Conservation (phyloP, 2,329 filamentous ascomycete genomes). For the Hymenoscyphus linearis region DNA sequence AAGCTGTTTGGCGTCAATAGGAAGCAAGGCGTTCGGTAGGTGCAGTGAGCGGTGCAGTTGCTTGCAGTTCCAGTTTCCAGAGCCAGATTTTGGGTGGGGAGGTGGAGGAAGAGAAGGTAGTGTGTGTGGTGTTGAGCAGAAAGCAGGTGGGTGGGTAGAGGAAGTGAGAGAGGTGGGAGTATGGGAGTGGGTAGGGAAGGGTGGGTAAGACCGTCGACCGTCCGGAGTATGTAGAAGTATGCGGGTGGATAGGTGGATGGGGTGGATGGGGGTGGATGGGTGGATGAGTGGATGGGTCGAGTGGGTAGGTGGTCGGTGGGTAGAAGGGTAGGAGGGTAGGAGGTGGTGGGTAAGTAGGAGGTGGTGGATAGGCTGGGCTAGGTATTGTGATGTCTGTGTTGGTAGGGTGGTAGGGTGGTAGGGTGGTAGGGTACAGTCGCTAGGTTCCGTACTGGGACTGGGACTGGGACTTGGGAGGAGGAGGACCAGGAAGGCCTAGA, state of each 20-base stretch:
- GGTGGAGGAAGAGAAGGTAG: slow-evolving; percentile 9
- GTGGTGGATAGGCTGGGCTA: no score
- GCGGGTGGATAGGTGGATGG: not conserved
- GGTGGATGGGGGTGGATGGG: not conserved
- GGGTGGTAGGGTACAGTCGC: no score
- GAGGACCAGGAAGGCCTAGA: no score
- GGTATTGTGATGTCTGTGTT: no score
- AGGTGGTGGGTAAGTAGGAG: not conserved
- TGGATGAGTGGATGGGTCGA: not conserved
- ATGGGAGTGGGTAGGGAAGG: not conserved
- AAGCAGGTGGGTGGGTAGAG: slow-evolving; percentile 7
- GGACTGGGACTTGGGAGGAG: no score
- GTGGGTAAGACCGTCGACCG: slow-evolving; percentile 2
- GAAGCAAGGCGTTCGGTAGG: slow-evolving; percentile 5
- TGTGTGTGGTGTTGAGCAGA: slow-evolving; percentile 8
- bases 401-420: no score
- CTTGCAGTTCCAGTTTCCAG: slow-evolving; percentile 12
- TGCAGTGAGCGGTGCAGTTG: slow-evolving; percentile 3
- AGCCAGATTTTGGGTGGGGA: slow-evolving; percentile 4
- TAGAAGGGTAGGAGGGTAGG: not conserved
- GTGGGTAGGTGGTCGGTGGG: not conserved
- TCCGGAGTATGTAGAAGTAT: not conserved
- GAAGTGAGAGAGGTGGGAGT: slow-evolving; percentile 1
- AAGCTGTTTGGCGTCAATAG: not conserved
- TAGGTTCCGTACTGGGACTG: no score